A percentile compares a stretch with the other conserved stretches of the same genome.
Evolutionary conservation across 352 stramenopile species (phyloP).

Genomic region (Pythium rishiriense): DNA sequence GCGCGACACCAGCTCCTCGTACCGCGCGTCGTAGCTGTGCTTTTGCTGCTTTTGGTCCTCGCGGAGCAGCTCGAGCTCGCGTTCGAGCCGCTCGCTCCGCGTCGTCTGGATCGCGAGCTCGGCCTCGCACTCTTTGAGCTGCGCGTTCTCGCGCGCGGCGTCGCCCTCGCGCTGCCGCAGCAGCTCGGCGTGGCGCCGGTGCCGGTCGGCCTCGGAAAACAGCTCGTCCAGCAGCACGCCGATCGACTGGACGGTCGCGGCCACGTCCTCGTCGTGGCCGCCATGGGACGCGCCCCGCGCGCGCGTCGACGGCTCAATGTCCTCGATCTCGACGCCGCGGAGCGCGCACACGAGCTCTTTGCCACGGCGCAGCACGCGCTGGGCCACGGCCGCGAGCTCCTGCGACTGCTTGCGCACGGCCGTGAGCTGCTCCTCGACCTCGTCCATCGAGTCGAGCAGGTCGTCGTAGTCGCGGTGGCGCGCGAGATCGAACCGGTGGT

Average conservation of each 20-base stretch:
- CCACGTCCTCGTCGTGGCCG: slow-evolving; percentile 32
- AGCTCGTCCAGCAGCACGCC: slow-evolving; percentile 59
- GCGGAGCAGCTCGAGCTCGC: background rate
- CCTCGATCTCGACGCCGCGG: background rate
- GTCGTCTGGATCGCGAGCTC: slow-evolving; percentile 13
- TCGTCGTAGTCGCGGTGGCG: slow-evolving; percentile 44
- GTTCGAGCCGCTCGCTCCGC: slow-evolving; percentile 7
- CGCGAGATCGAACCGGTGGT: slow-evolving; percentile 66
- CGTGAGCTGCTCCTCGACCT: background rate
- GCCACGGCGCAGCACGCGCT: background rate
- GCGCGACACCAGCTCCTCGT: slow-evolving; percentile 14
- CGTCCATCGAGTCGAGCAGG: slow-evolving; percentile 22
- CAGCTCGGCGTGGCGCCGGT: slow-evolving; percentile 40
- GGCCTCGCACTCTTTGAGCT: slow-evolving; percentile 16
- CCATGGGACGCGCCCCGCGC: slow-evolving; percentile 22
- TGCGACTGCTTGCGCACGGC: background rate
- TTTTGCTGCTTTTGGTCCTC: background rate
- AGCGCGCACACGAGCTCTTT: background rate
- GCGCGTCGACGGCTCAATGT: background rate
- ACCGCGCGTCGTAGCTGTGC: slow-evolving; percentile 13
- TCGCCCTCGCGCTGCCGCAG: slow-evolving; percentile 34
- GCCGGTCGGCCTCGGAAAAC: slow-evolving; percentile 47
- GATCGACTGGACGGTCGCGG: slow-evolving; percentile 43
- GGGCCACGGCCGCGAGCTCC: background rate
- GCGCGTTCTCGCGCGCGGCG: slow-evolving; percentile 12